Evolutionary conservation across 2,329 filamentous ascomycete species (phyloP).

Genomic region (Bipolaris cookei): DNA sequence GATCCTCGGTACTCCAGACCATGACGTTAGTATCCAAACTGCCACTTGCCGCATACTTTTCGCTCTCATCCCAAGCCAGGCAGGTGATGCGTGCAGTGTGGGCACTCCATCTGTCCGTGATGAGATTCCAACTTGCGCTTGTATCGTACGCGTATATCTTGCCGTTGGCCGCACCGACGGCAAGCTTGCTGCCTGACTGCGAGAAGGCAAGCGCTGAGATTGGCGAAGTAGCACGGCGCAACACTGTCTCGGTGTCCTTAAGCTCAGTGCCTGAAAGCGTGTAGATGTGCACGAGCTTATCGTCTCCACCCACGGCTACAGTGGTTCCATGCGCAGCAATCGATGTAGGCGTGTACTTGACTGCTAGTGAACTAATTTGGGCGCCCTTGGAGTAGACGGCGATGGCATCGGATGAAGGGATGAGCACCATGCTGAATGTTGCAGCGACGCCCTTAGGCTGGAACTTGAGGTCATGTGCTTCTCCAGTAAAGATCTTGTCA

Average conservation of each 20-base stretch:
- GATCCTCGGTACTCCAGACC: slow-evolving; percentile 85
- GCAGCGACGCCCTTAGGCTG: slow-evolving; percentile 80
- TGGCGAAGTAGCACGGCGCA: slow-evolving; percentile 72
- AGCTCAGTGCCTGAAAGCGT: slow-evolving; percentile 63
- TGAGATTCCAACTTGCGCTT: slow-evolving; percentile 69
- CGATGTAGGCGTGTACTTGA: slow-evolving; percentile 70
- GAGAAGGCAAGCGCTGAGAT: slow-evolving; percentile 88
- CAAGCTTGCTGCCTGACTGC: slow-evolving; percentile 74
- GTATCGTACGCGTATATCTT: slow-evolving; percentile 83
- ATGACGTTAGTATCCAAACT: slow-evolving; percentile 90
- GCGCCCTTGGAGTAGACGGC: slow-evolving; percentile 65
- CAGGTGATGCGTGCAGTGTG: slow-evolving; percentile 72
- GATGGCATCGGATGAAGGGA: slow-evolving; percentile 62
- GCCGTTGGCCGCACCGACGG: slow-evolving; percentile 80
- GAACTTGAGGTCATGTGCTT: slow-evolving; percentile 69
- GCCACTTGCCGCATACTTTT: slow-evolving; percentile 81
- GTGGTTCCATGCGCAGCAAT: slow-evolving; percentile 71
- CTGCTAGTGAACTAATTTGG: slow-evolving; percentile 65
- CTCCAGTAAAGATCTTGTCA: slow-evolving; percentile 76
- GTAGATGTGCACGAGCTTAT: slow-evolving; percentile 79
- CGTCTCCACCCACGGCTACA: slow-evolving; percentile 78
- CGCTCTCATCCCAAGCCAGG: slow-evolving; percentile 77
- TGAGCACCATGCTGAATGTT: slow-evolving; percentile 59
- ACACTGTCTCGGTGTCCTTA: slow-evolving; percentile 59
- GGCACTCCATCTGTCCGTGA: slow-evolving; percentile 79